Conservation (phyloP, 1,284 basidiomycete species). For the Fomitopsis betulina region DNA sequence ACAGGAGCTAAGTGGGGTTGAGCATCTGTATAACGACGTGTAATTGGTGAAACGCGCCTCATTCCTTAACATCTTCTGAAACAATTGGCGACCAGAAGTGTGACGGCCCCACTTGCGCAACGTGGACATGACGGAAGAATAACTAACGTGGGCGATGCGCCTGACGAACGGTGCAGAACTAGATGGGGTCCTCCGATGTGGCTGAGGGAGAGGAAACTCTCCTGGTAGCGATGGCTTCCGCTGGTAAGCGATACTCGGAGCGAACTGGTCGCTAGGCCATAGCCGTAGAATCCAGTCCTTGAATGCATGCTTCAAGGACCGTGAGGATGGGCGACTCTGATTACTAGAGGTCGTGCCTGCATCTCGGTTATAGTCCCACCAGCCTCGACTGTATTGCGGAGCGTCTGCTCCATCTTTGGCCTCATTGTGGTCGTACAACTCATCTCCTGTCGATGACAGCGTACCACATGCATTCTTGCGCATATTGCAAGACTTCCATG, state of each 20-base stretch:
- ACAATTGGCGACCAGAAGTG: conserved; percentile 49
- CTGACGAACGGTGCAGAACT: no score
- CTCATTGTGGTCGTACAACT: conserved; percentile 22
- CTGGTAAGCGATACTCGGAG: conserved; percentile 18
- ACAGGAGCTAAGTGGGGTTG: conserved; percentile 39
- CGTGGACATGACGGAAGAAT: conserved; percentile 32
- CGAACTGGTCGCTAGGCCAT: conserved; percentile 12
- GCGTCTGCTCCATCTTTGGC: conserved; percentile 24
- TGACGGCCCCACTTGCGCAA: conserved; percentile 43
- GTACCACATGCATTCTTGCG: conserved; percentile 54
- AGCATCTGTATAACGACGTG: neutral
- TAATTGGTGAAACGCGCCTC: conserved; percentile 39
- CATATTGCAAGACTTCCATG: conserved; percentile 48
- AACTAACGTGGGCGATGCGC: conserved; percentile 2
- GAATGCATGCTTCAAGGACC: conserved; percentile 4
- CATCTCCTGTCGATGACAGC: conserved; percentile 40
- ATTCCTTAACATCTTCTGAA: conserved; percentile 46
- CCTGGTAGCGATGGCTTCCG: conserved; percentile 23
- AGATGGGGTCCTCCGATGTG: conserved; percentile 4
- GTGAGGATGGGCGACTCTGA: conserved; percentile 1
- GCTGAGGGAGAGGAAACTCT: conserved; percentile 22
- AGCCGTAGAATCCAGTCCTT: conserved; percentile 11
- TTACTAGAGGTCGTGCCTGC: conserved; percentile 2
- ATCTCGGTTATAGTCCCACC: conserved; percentile 50
- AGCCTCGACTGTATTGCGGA: conserved; percentile 33